Percentiles rank a stretch among this genome's conserved stretches.
These are phyloP conservation scores for Alternaria viburni DNA, from an alignment of 2,329 filamentous ascomycete genomes.

Conservation along the genomic window DNA sequence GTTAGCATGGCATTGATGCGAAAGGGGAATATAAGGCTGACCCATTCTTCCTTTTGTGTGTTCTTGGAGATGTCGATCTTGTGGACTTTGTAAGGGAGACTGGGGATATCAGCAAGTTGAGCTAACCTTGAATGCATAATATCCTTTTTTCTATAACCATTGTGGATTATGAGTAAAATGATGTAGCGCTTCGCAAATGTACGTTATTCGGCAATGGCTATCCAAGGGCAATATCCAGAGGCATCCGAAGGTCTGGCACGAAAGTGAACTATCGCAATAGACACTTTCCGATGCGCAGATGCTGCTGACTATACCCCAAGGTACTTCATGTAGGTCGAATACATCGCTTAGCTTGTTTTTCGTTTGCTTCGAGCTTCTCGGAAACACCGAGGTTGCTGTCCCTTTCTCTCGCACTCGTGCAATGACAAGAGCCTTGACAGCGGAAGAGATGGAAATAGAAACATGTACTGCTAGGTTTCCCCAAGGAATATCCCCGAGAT, in stretches of 20 bases:
- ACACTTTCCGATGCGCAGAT: neutral
- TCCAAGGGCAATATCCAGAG: neutral
- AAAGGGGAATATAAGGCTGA: neutral
- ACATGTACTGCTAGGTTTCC: neutral
- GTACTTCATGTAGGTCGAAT: too few relatives aligned
- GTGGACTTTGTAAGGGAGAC: slow-evolving; percentile 76
- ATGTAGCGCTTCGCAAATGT: too few relatives aligned
- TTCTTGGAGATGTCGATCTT: slow-evolving; percentile 75
- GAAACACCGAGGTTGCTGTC: neutral
- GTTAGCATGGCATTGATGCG: neutral
- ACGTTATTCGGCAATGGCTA: neutral
- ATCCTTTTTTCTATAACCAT: neutral
- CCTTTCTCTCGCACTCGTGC: neutral
- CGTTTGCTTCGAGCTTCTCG: neutral
- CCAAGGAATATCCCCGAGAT: neutral
- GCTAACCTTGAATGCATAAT: neutral
- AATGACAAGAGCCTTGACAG: neutral
- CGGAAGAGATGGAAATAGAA: neutral
- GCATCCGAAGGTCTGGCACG: neutral
- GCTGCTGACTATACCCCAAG: neutral
- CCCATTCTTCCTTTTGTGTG: slow-evolving; percentile 79
- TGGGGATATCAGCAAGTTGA: slow-evolving; percentile 8
- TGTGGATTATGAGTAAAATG: neutral
- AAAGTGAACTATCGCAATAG: neutral
- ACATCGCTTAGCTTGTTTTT: too few relatives aligned